Percentiles rank a stretch among this genome's conserved stretches.
These are phyloP conservation scores for Salisapilia sapeloensis DNA, from an alignment of 352 stramenopile genomes.

Conservation along the genomic window DNA sequence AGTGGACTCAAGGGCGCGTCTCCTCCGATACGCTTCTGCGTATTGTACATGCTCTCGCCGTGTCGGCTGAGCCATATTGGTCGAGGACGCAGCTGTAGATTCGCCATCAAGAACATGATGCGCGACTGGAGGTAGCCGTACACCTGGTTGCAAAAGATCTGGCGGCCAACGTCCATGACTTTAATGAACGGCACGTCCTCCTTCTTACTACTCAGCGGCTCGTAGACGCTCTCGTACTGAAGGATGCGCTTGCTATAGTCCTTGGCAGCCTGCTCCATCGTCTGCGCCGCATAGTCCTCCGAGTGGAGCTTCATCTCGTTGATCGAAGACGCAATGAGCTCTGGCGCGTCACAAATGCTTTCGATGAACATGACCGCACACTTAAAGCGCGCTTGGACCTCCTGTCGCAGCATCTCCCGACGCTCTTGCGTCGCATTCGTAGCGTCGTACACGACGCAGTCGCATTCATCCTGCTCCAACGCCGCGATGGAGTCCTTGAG, in stretches of 20 bases:
- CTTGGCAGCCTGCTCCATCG: conserved; percentile 43
- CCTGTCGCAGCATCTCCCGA: conserved; percentile 30
- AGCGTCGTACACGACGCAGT: conserved; percentile 71
- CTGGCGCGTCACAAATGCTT: conserved; percentile 50
- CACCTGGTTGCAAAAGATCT: conserved; percentile 77
- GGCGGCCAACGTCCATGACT: conserved; percentile 58
- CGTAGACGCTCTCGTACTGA: conserved; percentile 62
- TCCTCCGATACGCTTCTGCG: conserved; percentile 92
- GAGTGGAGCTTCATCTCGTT: conserved; percentile 79
- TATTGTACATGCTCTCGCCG: conserved; percentile 96
- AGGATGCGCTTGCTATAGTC: conserved; percentile 70
- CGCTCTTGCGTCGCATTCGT: conserved; percentile 68
- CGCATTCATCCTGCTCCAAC: conserved; percentile 45
- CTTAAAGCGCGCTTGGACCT: conserved; percentile 42
- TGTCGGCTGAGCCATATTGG: conserved; percentile 95
- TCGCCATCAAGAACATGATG: conserved; percentile 93
- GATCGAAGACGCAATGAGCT: conserved; percentile 62
- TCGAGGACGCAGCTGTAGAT: conserved; percentile 87
- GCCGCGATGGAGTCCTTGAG: conserved; percentile 51
- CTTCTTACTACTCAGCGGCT: conserved; percentile 29
- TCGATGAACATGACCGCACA: conserved; percentile 77
- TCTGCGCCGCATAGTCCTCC: conserved; percentile 53
- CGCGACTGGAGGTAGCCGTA: conserved; percentile 74
- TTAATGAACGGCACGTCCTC: conserved; percentile 64
- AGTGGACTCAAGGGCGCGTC: conserved; percentile 86